Evolutionary conservation across 2,329 filamentous ascomycete species (phyloP).

Genomic region (Colletotrichum filicis): DNA sequence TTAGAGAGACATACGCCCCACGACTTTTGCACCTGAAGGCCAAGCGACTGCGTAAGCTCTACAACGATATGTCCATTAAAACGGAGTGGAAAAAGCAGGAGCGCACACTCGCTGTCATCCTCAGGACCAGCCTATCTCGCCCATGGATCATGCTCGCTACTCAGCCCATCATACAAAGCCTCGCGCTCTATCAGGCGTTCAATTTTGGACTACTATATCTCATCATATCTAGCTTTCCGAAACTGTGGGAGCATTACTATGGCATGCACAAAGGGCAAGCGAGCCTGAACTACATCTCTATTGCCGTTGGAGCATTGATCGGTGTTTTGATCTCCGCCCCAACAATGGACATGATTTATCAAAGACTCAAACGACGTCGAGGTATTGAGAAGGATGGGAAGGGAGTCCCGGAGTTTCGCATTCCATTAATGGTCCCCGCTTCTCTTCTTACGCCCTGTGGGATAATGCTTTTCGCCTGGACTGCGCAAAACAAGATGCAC

Average conservation of each 20-base stretch:
- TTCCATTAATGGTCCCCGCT: slow-evolving; percentile 50
- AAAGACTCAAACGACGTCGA: slow-evolving; percentile 41
- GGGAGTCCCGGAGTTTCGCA: slow-evolving; percentile 68
- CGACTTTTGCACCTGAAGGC: slow-evolving; percentile 48
- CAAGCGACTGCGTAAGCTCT: slow-evolving; percentile 44
- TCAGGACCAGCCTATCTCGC: slow-evolving; percentile 56
- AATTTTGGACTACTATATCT: slow-evolving; percentile 73
- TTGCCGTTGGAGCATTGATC: slow-evolving; percentile 70
- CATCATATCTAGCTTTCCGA: slow-evolving; percentile 69
- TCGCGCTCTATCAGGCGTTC: slow-evolving; percentile 66
- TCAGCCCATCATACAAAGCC: slow-evolving; percentile 69
- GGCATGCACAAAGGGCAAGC: slow-evolving; percentile 65
- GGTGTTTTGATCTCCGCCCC: slow-evolving; percentile 60
- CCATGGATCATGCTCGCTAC: slow-evolving; percentile 67
- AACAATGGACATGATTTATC: slow-evolving; percentile 54
- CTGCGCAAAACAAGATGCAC: slow-evolving; percentile 52
- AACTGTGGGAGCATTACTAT: slow-evolving; percentile 67
- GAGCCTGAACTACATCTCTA: slow-evolving; percentile 73
- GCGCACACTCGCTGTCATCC: slow-evolving; percentile 38
- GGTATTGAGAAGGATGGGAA: slow-evolving; percentile 35
- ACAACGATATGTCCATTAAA: slow-evolving; percentile 43
- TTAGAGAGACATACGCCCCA: slow-evolving; percentile 52
- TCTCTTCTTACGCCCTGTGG: slow-evolving; percentile 54
- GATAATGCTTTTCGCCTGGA: slow-evolving; percentile 57
- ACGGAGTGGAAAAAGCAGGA: slow-evolving; percentile 52